Evolutionary conservation across 164 flowering plant species (phyloP).

Genomic region (Vitis riparia): DNA sequence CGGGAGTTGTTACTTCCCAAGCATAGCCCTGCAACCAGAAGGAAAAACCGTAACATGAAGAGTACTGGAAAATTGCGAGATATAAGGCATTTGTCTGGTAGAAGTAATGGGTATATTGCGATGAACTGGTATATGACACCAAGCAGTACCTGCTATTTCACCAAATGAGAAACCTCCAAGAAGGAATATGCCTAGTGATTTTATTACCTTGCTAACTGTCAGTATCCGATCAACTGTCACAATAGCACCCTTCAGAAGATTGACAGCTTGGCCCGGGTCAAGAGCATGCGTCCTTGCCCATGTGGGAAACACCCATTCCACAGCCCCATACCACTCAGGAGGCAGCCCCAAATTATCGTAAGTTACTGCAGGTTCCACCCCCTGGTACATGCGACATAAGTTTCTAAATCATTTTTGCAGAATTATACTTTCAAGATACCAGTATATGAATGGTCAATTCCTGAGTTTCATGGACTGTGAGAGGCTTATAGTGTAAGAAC

Average conservation of each 20-base stretch:
- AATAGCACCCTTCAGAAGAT: slow-evolving; percentile 86
- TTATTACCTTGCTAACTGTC: slow-evolving; percentile 87
- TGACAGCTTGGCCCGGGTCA: slow-evolving; percentile 99
- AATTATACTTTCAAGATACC: background rate
- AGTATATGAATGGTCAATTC: background rate
- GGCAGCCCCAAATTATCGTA: slow-evolving; percentile 80
- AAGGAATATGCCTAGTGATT: background rate
- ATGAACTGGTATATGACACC: background rate
- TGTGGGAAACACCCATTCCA: slow-evolving; percentile 91
- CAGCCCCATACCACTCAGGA: slow-evolving; percentile 83
- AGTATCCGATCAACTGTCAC: slow-evolving; percentile 87
- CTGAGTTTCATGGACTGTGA: background rate
- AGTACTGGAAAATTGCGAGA: background rate
- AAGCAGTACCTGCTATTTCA: background rate
- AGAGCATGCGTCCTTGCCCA: slow-evolving; percentile 99
- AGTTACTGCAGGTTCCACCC: slow-evolving; percentile 88
- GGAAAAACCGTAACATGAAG: slow-evolving; percentile 1
- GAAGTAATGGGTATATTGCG: too few relatives aligned
- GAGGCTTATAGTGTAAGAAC: too few relatives aligned
- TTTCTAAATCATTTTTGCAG: background rate
- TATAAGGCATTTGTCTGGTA: background rate
- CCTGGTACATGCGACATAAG: slow-evolving; percentile 45
- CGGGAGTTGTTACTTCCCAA: slow-evolving; percentile 92
- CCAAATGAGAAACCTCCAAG: background rate
- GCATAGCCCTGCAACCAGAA: slow-evolving; percentile 73